A percentile compares a stretch with the other conserved stretches of the same genome.
These are phyloP conservation scores for Penicillium pancosmium DNA, from an alignment of 495 filamentous ascomycete genomes.

Conservation along the genomic window DNA sequence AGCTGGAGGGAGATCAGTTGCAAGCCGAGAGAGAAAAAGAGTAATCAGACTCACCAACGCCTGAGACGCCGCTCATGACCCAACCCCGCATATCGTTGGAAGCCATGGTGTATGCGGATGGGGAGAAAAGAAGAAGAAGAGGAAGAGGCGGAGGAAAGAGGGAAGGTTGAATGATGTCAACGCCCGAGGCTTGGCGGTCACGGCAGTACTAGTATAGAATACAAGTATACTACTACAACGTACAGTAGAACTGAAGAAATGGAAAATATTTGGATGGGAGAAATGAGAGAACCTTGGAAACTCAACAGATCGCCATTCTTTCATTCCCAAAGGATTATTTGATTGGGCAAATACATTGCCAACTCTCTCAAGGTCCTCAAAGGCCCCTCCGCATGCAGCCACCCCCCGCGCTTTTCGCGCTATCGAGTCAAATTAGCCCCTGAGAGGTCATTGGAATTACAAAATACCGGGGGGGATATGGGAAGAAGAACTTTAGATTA, in stretches of 20 bases:
- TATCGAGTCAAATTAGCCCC: background rate
- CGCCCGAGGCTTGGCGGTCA: background rate
- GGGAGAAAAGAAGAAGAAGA: slow-evolving; percentile 1
- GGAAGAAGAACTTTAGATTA: too few species aligned
- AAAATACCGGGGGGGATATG: too few species aligned
- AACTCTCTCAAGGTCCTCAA: background rate
- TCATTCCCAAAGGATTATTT: background rate
- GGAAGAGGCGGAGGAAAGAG: background rate
- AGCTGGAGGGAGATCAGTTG: slow-evolving; percentile 48
- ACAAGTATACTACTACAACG: background rate
- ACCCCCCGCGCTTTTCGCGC: background rate
- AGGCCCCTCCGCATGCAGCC: background rate
- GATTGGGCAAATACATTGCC: background rate
- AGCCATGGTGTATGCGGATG: slow-evolving; percentile 36
- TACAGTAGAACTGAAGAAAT: too few species aligned
- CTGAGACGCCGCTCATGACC: slow-evolving; percentile 87
- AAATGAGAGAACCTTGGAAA: too few species aligned
- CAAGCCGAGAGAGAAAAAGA: background rate
- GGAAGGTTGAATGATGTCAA: background rate
- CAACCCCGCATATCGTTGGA: slow-evolving; percentile 88
- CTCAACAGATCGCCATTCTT: background rate
- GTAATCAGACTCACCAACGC: slow-evolving; percentile 59
- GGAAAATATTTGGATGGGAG: too few species aligned
- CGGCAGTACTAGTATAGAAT: too few species aligned
- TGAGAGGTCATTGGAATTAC: background rate